phyloP scores from a whole-genome alignment of 768 basidiomycete species.

The Mycena leptocephala region DNA sequence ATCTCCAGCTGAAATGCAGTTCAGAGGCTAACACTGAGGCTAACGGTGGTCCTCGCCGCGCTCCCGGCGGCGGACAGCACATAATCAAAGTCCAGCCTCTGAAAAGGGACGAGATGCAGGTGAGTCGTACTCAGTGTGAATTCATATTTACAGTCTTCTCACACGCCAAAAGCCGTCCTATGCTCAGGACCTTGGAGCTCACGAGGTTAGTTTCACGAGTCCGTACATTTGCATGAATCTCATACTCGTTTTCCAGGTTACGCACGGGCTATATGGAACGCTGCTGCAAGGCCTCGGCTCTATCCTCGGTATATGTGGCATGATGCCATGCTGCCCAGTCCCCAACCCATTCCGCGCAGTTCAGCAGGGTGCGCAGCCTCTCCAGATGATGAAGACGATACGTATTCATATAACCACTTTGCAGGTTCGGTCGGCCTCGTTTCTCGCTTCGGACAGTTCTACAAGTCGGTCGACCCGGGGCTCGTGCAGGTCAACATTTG shows the following conservation, averaged over 20 bases:
- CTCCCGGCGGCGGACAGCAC: too few relatives aligned
- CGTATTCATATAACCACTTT: slow-evolving; percentile 4
- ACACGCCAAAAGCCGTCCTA: too few relatives aligned
- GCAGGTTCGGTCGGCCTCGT: slow-evolving; percentile 92
- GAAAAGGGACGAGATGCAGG: too few relatives aligned
- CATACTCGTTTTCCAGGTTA: slow-evolving; percentile 61
- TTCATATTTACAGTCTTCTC: too few relatives aligned
- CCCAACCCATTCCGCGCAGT: slow-evolving; percentile 92
- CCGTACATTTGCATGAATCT: neutral
- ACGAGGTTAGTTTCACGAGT: slow-evolving; percentile 61
- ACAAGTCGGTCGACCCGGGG: too few relatives aligned
- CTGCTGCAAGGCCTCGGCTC: slow-evolving; percentile 81
- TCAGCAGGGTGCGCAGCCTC: slow-evolving; percentile 76
- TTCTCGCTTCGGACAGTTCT: slow-evolving; percentile 96
- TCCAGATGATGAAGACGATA: neutral
- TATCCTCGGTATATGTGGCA: slow-evolving; percentile 78
- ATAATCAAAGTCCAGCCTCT: too few relatives aligned
- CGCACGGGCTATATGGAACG: slow-evolving; percentile 94
- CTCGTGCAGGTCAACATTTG: too few relatives aligned
- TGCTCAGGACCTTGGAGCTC: slow-evolving; percentile 84
- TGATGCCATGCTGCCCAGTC: slow-evolving; percentile 87
- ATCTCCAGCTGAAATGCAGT: neutral
- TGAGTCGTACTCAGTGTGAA: too few relatives aligned
- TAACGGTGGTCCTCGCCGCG: slow-evolving; percentile 44
- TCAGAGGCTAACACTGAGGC: neutral